phyloP scores from a whole-genome alignment of 208 protist genomes.

The Naegleria lovaniensis region DNA sequence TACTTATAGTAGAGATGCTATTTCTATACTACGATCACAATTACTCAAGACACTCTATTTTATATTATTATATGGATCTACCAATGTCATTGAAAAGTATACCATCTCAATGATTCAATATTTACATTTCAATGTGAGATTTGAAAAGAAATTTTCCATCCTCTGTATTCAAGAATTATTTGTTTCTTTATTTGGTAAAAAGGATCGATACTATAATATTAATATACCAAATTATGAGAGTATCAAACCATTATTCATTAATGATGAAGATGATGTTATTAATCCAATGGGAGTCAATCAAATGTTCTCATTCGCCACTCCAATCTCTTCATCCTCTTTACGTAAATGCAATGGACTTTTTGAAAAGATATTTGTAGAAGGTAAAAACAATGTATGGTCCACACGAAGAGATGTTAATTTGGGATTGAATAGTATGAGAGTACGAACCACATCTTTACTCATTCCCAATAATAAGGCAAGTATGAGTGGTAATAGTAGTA shows the following conservation, averaged over 20 bases:
- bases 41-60: not conserved
- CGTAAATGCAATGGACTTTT: not conserved
- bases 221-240: not conserved
- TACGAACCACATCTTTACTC: not conserved
- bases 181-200: not conserved
- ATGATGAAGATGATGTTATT: not conserved
- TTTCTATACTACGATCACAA: not conserved
- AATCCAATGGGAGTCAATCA: not conserved
- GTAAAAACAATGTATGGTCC: not conserved
- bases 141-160: not conserved
- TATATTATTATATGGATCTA: not conserved
- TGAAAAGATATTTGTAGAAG: not conserved
- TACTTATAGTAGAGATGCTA: conserved; percentile 7
- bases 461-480: not conserved
- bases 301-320: too few relatives aligned
- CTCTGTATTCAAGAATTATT: conserved; percentile 19
- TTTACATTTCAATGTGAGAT: not conserved
- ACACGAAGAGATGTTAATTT: not conserved
- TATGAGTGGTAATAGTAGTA: not conserved
- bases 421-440: not conserved
- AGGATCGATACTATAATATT: not conserved
- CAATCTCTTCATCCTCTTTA: not conserved
- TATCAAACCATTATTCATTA: not conserved
- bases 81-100: not conserved
- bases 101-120: not conserved